These are phyloP conservation scores for Haematococcus lacustris DNA, from an alignment of 139 green algal genomes.

Conservation along the genomic window DNA sequence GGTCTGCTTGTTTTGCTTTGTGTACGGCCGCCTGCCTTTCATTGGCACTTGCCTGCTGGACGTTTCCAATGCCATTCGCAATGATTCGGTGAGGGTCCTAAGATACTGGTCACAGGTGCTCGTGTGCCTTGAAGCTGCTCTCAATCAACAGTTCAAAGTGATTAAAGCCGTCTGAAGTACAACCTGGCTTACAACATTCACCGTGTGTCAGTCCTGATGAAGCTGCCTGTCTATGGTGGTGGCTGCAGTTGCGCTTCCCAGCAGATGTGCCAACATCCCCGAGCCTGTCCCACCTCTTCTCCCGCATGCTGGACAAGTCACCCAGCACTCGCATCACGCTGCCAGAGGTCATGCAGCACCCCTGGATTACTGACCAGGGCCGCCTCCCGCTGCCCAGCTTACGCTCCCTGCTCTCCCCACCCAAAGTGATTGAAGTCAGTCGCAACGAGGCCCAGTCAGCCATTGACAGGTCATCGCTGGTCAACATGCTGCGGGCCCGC, in stretches of 20 bases:
- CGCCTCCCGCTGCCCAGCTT: conserved; percentile 4
- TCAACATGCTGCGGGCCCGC: conserved; percentile 34
- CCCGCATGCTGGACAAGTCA: conserved; percentile 70
- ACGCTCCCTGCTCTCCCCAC: neutral
- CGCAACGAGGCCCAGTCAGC: conserved; percentile 27
- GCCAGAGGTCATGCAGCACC: conserved; percentile 20
- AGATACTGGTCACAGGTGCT: neutral
- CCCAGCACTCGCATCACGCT: conserved; percentile 62
- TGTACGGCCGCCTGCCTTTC: conserved; percentile 65
- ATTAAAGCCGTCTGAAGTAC: too few species aligned
- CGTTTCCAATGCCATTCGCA: conserved; percentile 37
- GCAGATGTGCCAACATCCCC: conserved; percentile 14
- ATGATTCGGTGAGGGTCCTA: conserved; percentile 4
- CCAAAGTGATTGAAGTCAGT: conserved; percentile 20
- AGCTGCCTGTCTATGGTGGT: neutral
- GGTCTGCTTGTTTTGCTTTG: conserved; percentile 73
- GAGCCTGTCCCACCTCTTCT: conserved; percentile 53
- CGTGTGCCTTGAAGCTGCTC: neutral
- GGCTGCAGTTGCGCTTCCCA: conserved; percentile 17
- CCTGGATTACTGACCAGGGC: conserved; percentile 10
- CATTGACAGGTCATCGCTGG: conserved; percentile 34
- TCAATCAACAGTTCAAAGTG: neutral
- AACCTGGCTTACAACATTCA: too few species aligned
- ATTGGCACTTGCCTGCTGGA: conserved; percentile 38
- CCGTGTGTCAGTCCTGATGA: neutral